Conservation (phyloP, 805 yeast genomes). For the Candida anglica region DNA sequence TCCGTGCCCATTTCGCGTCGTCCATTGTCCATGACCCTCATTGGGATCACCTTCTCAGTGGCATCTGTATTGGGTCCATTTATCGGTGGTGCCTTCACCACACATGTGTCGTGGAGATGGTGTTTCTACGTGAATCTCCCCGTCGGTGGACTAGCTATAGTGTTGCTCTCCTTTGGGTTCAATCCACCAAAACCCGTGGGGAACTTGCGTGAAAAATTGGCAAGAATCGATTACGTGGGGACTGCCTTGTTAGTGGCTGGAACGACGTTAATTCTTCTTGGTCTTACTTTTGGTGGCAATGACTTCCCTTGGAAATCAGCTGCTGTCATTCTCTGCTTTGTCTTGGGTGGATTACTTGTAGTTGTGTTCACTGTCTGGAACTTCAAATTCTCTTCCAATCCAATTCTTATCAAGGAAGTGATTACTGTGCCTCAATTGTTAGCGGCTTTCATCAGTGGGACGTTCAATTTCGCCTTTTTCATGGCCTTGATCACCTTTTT, state of each 20-base stretch:
- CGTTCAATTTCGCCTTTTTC: conserved; percentile 36
- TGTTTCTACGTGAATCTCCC: conserved; percentile 71
- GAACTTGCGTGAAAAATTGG: conserved; percentile 30
- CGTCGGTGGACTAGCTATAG: conserved; percentile 50
- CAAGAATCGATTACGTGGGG: conserved; percentile 48
- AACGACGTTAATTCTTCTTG: conserved; percentile 43
- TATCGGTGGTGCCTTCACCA: conserved; percentile 62
- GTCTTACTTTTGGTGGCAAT: conserved; percentile 52
- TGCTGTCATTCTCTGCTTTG: conserved; percentile 46
- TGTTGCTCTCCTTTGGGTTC: conserved; percentile 35
- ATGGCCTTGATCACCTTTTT: conserved; percentile 31
- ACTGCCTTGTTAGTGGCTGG: conserved; percentile 40
- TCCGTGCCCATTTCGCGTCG: conserved; percentile 42
- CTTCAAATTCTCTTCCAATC: conserved; percentile 38
- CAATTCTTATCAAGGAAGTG: conserved; percentile 43
- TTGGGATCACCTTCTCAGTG: conserved; percentile 43
- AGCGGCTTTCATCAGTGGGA: conserved; percentile 33
- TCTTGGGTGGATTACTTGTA: conserved; percentile 40
- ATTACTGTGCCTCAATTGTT: conserved; percentile 31
- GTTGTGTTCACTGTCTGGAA: conserved; percentile 36
- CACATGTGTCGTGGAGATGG: conserved; percentile 69
- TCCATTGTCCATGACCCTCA: conserved; percentile 32
- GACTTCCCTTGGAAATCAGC: conserved; percentile 52
- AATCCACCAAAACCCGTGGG: conserved; percentile 46
- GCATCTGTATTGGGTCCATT: conserved; percentile 60